Base-by-base conservation (phyloP, 2,329 filamentous ascomycete genomes). In the Xylariaceae sp. region DNA sequence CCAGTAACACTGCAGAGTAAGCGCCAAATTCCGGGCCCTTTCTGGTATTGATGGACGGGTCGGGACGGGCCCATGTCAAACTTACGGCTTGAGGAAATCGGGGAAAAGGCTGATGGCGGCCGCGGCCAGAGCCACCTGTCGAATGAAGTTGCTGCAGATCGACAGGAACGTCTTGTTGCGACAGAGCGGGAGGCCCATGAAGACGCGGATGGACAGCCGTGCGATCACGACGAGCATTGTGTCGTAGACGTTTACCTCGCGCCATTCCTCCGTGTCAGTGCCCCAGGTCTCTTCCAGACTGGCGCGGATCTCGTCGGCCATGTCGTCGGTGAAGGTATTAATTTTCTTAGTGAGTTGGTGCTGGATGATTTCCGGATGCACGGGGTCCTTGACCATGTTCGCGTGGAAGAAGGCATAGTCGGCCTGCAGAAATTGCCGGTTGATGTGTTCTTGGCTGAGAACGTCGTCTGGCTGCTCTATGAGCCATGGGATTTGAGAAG, bases 341-440 rank as follows among this genome's bases (percentile, higher is more conserved):
- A 73, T 55, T 58, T 67, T 65, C 56, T 67, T 68, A 1, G 71
- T 73, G 19, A 75, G 67, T 55, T 72, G 67, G 29, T 71, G 67
- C 41, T 64, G 67, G 60, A 73, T 70, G 37, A 73, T 58, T 7
- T 72, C 67, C 1, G 68, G 67, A 29, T 74, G 71, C 4, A 73
- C 66, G 2, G 71, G 70, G 43, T 66, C 60, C n/a, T 64, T 61
- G 37, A 72, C 65, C 41, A 68, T 60, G 43, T 68, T 71, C 14
- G 65, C 65, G 28, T 72, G 69, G 21, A 72, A 63, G 29, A 73
- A 72, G 29, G 71, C 70, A 48, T 73, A 67, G 26, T 73, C 67
- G 19, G 68, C 60, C 63, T 73, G 64, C n/a, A 75, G 65, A 56
- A 72, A 73, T 49, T 71, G 69, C 6, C 71, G 65, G 55, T 73